Conservation (phyloP, 495 filamentous ascomycete genomes). For the Penicillium lagena region DNA sequence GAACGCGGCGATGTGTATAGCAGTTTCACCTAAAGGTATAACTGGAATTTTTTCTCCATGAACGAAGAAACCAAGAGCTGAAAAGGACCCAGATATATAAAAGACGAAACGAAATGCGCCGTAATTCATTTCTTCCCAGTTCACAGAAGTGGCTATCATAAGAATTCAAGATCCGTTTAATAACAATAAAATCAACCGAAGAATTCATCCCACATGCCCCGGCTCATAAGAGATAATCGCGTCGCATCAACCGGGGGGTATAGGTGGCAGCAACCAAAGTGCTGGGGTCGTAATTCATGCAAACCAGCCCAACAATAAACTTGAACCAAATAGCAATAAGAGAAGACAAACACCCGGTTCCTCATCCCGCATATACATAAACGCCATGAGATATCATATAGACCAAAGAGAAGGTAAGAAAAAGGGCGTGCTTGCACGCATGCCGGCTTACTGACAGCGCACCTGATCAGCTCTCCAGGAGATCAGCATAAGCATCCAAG, state of each 20-base stretch:
- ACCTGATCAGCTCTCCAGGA: slow-evolving; percentile 25
- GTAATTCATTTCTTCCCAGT: too few species aligned
- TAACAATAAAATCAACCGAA: neutral
- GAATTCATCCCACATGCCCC: neutral
- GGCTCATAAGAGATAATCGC: neutral
- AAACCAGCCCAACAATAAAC: neutral
- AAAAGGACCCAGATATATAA: too few species aligned
- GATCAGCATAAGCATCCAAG: slow-evolving; percentile 38
- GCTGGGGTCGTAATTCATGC: slow-evolving; percentile 10
- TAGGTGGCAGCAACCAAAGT: slow-evolving; percentile 10
- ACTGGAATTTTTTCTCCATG: too few species aligned
- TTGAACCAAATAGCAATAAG: neutral
- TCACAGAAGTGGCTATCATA: too few species aligned
- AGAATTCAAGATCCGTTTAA: neutral
- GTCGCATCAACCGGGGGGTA: slow-evolving; percentile 9
- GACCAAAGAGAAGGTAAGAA: slow-evolving; percentile 1
- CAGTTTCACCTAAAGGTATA: too few species aligned
- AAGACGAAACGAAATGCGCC: too few species aligned
- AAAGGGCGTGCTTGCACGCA: neutral
- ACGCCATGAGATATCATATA: slow-evolving; percentile 11
- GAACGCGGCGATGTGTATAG: too few species aligned
- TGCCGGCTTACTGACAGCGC: neutral
- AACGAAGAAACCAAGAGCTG: too few species aligned
- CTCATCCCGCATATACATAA: slow-evolving; percentile 11
- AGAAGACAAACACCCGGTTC: neutral